phyloP scores from a whole-genome alignment of 805 yeast species.

The Suhomyces tanzawaensis region DNA sequence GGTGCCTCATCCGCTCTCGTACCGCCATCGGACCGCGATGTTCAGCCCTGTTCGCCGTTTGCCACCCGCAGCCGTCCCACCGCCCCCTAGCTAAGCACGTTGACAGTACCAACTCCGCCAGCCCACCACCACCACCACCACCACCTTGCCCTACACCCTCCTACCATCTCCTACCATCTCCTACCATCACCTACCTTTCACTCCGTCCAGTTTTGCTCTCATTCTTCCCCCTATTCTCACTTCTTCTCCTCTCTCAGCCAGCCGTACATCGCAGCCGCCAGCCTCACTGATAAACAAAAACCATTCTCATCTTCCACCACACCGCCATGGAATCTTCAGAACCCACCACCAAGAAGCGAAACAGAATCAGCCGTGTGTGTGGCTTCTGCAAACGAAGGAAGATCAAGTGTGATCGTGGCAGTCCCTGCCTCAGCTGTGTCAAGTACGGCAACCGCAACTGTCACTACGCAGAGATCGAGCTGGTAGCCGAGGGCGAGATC shows the following conservation, averaged over 20 bases:
- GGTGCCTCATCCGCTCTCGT: too few species aligned
- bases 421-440: conserved; percentile 43
- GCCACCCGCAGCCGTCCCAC: not conserved
- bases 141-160: too few species aligned
- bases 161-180: too few species aligned
- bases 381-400: conserved; percentile 48
- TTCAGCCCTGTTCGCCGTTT: too few species aligned
- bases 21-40: too few species aligned
- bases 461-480: not conserved
- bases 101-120: too few species aligned
- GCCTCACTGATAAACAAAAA: too few species aligned
- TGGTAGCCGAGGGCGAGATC: not conserved
- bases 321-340: not conserved
- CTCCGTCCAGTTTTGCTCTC: too few species aligned
- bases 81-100: too few species aligned
- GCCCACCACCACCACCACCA: too few species aligned
- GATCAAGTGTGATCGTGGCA: conserved; percentile 49
- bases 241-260: not conserved
- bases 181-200: too few species aligned
- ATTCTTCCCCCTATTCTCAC: not conserved
- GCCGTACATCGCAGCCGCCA: not conserved
- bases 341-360: conserved; percentile 15
- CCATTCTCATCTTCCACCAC: not conserved
- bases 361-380: conserved; percentile 47
- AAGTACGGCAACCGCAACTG: conserved; percentile 24